These are phyloP conservation scores for Immersiporthe knoxdaviesiana DNA, from an alignment of 2,329 filamentous ascomycete genomes.

Conservation along the genomic window DNA sequence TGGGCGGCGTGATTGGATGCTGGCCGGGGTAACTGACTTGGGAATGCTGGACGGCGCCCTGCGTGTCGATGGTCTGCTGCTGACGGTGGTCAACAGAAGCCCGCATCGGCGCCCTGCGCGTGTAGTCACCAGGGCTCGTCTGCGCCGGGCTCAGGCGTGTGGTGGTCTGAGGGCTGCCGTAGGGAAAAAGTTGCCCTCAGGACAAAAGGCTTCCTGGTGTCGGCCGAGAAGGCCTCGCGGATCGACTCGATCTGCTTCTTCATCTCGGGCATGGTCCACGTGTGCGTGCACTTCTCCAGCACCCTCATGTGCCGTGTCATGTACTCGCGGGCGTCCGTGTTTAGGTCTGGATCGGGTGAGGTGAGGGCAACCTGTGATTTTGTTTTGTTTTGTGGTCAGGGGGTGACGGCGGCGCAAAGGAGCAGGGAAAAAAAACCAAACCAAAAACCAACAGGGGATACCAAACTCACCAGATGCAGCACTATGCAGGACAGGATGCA, in stretches of 20 bases:
- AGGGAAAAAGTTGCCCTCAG: conserved; percentile 88
- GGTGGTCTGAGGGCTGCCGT: conserved; percentile 74
- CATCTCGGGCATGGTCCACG: conserved; percentile 88
- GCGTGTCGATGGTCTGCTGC: conserved; percentile 56
- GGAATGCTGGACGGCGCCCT: conserved; percentile 52
- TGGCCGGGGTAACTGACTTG: conserved; percentile 67
- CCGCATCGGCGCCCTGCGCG: conserved; percentile 52
- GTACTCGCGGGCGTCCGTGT: conserved; percentile 81
- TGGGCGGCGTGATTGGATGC: conserved; percentile 79
- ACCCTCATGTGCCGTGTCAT: conserved; percentile 95
- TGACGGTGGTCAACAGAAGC: conserved; percentile 56
- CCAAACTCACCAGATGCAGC: conserved; percentile 79
- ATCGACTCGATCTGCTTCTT: conserved; percentile 88
- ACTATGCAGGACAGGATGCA: conserved; percentile 88
- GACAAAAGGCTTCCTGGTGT: conserved; percentile 82
- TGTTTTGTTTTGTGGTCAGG: too few species aligned
- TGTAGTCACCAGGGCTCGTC: conserved; percentile 46
- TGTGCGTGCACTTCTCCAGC: conserved; percentile 79
- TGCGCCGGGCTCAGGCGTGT: conserved; percentile 66
- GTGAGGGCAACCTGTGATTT: conserved; percentile 78
- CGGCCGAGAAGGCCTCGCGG: conserved; percentile 87
- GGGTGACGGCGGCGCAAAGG: conserved; percentile 13
- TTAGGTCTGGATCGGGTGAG: conserved; percentile 87
- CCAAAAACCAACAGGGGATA: too few species aligned
- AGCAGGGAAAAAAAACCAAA: too few species aligned